Evolutionary conservation across 2,329 filamentous ascomycete genomes (phyloP).

Genomic region (Talaromyces sp.): DNA sequence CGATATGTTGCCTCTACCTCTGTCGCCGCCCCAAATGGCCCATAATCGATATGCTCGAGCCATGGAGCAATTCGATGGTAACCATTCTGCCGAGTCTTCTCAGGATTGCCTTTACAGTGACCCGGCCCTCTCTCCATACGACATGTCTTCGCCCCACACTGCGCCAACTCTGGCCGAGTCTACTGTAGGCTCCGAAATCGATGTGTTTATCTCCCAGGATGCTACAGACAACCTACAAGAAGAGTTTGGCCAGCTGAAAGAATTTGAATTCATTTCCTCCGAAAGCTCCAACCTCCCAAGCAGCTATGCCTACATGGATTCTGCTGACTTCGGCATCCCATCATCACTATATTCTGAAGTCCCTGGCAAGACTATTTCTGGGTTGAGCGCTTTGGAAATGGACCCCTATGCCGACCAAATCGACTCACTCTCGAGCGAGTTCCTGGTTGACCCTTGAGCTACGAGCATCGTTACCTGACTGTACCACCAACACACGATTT

Average conservation of each 20-base stretch:
- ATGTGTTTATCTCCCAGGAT: conserved; percentile 45
- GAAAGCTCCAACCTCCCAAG: conserved; percentile 34
- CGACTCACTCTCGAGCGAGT: conserved; percentile 43
- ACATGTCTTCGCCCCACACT: conserved; percentile 41
- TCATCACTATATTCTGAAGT: conserved; percentile 40
- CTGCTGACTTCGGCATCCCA: conserved; percentile 32
- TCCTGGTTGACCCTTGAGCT: conserved; percentile 35
- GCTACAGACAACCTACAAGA: conserved; percentile 31
- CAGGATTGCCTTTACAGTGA: conserved; percentile 35
- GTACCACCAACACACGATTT: conserved; percentile 1
- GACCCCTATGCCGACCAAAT: conserved; percentile 43
- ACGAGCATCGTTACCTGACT: not conserved
- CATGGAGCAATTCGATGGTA: conserved; percentile 22
- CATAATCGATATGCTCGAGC: conserved; percentile 27
- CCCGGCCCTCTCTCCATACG: conserved; percentile 31
- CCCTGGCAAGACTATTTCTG: conserved; percentile 33
- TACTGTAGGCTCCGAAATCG: conserved; percentile 40
- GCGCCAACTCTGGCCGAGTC: conserved; percentile 40
- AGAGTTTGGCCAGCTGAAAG: conserved; percentile 34
- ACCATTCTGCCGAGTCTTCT: conserved; percentile 21
- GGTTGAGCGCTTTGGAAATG: conserved; percentile 28
- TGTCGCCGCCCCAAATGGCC: conserved; percentile 33
- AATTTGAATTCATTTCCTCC: conserved; percentile 5
- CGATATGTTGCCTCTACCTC: conserved; percentile 39
- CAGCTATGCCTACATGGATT: conserved; percentile 22